Percentiles rank a stretch among this genome's conserved stretches.
These are phyloP conservation scores for Fusarium robinianum DNA, from an alignment of 2,329 filamentous ascomycete species.

Conservation along the genomic window DNA sequence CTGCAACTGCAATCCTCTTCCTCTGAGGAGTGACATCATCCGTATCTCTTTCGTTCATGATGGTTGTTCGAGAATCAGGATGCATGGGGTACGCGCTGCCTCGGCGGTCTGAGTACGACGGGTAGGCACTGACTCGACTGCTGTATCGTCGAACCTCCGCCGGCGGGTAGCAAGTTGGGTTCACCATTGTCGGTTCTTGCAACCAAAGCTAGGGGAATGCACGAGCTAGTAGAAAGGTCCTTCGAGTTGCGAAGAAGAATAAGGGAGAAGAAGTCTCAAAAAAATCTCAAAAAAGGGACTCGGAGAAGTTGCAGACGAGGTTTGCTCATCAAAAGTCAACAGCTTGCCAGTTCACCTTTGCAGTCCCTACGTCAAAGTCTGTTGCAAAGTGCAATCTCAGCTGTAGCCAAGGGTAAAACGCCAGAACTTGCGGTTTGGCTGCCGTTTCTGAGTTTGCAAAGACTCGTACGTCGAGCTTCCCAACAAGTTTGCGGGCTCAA, in stretches of 20 bases:
- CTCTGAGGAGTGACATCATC: conserved; percentile 52
- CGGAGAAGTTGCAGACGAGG: background rate
- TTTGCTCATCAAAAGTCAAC: conserved; percentile 21
- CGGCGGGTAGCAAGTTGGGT: conserved; percentile 24
- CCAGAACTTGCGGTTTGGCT: conserved; percentile 11
- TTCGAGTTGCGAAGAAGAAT: background rate
- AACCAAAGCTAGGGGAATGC: background rate
- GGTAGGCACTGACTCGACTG: conserved; percentile 21
- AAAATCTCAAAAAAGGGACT: conserved; percentile 3
- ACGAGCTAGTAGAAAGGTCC: no score
- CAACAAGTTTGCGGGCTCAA: conserved; percentile 8
- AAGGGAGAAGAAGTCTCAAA: conserved; percentile 12
- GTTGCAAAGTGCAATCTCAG: no score
- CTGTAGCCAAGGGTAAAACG: background rate
- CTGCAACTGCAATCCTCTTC: conserved; percentile 64
- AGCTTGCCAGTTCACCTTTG: conserved; percentile 3
- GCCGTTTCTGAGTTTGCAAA: conserved; percentile 17
- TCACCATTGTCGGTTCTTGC: conserved; percentile 30
- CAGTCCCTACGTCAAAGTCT: conserved; percentile 1
- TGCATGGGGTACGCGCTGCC: conserved; percentile 20
- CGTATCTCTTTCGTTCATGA: conserved; percentile 39
- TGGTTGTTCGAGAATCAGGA: conserved; percentile 22
- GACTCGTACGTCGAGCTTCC: conserved; percentile 22
- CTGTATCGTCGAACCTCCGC: conserved; percentile 26
- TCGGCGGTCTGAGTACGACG: conserved; percentile 33